phyloP scores from a whole-genome alignment of 1,284 basidiomycete genomes.

The Cutaneotrichosporon cavernicola region DNA sequence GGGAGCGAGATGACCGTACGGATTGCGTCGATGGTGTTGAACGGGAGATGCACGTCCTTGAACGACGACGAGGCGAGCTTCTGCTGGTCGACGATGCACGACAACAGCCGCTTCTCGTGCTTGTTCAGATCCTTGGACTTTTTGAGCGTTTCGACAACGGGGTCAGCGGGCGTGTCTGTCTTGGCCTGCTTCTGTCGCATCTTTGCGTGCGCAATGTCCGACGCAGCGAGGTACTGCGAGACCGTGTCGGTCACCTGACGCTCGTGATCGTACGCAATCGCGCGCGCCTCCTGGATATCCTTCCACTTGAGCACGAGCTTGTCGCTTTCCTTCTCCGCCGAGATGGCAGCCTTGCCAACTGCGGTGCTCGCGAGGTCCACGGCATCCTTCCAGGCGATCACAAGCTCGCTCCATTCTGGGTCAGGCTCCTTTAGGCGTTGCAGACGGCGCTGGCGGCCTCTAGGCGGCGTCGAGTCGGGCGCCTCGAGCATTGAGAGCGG shows the following conservation, averaged over 20 bases:
- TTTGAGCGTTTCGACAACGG: conserved; percentile 70
- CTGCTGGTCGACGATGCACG: conserved; percentile 80
- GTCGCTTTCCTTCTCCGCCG: conserved; percentile 7
- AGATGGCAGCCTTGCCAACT: conserved; percentile 22
- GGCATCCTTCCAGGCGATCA: conserved; percentile 35
- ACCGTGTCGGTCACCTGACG: conserved; percentile 23
- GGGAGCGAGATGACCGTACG: conserved; percentile 89
- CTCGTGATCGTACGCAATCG: conserved; percentile 21
- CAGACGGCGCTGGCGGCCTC: conserved; percentile 66
- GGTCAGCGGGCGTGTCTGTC: conserved; percentile 54
- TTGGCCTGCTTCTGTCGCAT: conserved; percentile 20
- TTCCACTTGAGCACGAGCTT: conserved; percentile 30
- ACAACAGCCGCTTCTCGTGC: conserved; percentile 72
- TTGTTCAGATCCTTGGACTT: conserved; percentile 69
- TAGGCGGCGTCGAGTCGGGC: conserved; percentile 57
- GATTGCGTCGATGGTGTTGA: conserved; percentile 80
- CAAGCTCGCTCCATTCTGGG: conserved; percentile 30
- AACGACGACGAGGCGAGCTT: conserved; percentile 67
- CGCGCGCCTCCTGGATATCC: conserved; percentile 32
- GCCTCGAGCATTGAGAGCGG: conserved; percentile 34
- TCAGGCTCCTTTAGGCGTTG: conserved; percentile 66
- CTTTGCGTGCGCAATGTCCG: conserved; percentile 17
- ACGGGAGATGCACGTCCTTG: conserved; percentile 79
- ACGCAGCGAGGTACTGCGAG: conserved; percentile 23
- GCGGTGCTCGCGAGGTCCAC: conserved; percentile 34